Evolutionary conservation across 805 yeast genomes (phyloP), one percentile per base, ranked within the genome.

Genomic region (Kockiozyma suomiensis): DNA sequence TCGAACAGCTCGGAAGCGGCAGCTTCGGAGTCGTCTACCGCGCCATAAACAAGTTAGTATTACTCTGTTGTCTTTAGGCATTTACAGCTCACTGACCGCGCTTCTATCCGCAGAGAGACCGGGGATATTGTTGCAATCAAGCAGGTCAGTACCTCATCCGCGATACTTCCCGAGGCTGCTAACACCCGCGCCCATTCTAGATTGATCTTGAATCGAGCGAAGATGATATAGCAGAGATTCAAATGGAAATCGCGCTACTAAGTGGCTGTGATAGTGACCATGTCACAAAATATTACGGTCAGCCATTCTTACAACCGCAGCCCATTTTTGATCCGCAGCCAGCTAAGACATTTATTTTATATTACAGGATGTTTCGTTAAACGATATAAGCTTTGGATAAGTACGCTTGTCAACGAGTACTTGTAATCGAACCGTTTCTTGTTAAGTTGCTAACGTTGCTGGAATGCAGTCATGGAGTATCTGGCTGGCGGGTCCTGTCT

Each of bases 401-500:
- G 66, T 57, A 60, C n/a, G 58, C 25, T 43, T 3, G 10, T 10
- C 33, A 10, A n/a, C n/a, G 33, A 7, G 10, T 7, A 13, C 17
- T 23, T 17, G 26, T 26, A 1, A 13, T 6, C 33, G 7, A n/a
- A 13, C 32, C 32, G 13, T 21, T 17, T 13, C 30, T 19, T 50
- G 13, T 17, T 43, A 17, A 37, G 35, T 35, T 21, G n/a, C n/a
- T n/a, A n/a, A n/a, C n/a, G n/a, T n/a, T n/a, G n/a, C n/a, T 4
- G 15, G 12, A 19, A 15, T 7, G 15, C 37, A 61, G 65, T 87
- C 12, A 88, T 88, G 94, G 96, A 88, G 72, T 85, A 75, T 70
- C 79, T 87, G n/a, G 85, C 86, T 40, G 94, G 91, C 0, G 96
- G 96, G 2, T 84, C 90, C 4, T 79, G 88, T 50, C 78, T 83